Evolutionary conservation across 176 grass and related monocot genomes (phyloP), one percentile per base, ranked within the genome.

Genomic region (Avena insularis): DNA sequence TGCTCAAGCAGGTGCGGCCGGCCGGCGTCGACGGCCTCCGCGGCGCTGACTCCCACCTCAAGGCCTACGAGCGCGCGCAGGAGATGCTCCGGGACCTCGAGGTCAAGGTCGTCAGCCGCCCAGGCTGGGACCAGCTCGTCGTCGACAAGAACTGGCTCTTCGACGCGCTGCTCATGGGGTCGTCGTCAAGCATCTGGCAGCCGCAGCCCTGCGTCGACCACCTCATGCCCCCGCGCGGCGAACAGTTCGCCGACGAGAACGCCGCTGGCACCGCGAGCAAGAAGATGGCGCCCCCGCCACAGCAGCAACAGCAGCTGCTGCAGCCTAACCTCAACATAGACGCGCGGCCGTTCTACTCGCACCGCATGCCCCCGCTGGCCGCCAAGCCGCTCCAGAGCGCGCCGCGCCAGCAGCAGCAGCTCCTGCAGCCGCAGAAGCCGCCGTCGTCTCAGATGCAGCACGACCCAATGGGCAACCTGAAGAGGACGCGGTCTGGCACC

Each of bases 41-140:
- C 79, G 97, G 97, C 49, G 89, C 90, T 0, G 97, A 99, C 79
- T 99, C 97, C 11, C 97, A 99, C 79, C 89, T 99, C 85, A 99
- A 96, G 80, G 97, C 97, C 72, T 93, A 92, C 75, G 94, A 99
- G 77, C 87, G 94, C 23, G 87, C 94, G 33, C 92, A 99, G 87
- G 97, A 96, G 90, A 99, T 99, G 97, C 90, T 99, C 77, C 85
- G 80, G 38, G 94, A 99, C 67, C 92, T 99, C 84, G 97, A 99
- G 85, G 56, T 82, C 53, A 95, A 93, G 87, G 87, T 95, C 84
- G 72, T 86, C 63, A 84, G 89, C 45, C 72, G 78, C 48, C 79
- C 84, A 0, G 50, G 75, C 0, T 77, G 75, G 16, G 84, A 66
- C 47, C 55, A 67, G 64, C 64, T 35, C 29, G 31, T 54, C 73